These are phyloP conservation scores for Ceratocystis cacaofunesta DNA, from an alignment of 2,329 filamentous ascomycete species.

Conservation along the genomic window DNA sequence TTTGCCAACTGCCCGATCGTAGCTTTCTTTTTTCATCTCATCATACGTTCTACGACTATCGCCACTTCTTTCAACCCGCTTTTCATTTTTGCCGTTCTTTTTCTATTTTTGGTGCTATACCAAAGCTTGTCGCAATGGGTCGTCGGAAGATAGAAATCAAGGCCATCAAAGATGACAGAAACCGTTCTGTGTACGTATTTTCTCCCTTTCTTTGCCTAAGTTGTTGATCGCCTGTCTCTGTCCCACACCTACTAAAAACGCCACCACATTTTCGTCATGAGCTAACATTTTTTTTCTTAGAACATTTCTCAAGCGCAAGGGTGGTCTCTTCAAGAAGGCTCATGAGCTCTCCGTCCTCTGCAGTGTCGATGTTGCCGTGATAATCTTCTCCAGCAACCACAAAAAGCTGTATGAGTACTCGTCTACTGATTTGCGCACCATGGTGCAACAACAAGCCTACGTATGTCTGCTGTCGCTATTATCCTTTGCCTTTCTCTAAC, in stretches of 20 bases:
- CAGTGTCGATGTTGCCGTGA: conserved; percentile 94
- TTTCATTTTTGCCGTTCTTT: not conserved
- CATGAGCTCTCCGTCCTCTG: conserved; percentile 96
- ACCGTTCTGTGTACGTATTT: conserved; percentile 77
- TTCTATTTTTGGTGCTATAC: conserved; percentile 1
- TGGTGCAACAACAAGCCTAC: conserved; percentile 77
- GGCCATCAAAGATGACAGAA: conserved; percentile 96
- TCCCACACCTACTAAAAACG: not conserved
- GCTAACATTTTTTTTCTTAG: conserved; percentile 31
- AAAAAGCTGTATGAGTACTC: conserved; percentile 99
- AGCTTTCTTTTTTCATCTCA: not conserved
- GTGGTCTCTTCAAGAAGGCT: conserved; percentile 97
- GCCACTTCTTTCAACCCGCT: not conserved
- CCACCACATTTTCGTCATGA: not conserved
- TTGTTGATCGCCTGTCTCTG: not conserved
- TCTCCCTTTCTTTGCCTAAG: not conserved
- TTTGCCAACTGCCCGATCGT: not conserved
- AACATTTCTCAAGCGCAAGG: conserved; percentile 97
- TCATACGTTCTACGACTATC: not conserved
- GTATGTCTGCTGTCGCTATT: conserved; percentile 39
- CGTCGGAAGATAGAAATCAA: conserved; percentile 99
- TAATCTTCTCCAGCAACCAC: conserved; percentile 87
- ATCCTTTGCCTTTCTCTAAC: conserved; percentile 6
- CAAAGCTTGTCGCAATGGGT: conserved; percentile 48
- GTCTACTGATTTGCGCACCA: conserved; percentile 81